Evolutionary conservation across 192 early-diverging fungal genomes (phyloP).

Genomic region (Coemansia sp.): DNA sequence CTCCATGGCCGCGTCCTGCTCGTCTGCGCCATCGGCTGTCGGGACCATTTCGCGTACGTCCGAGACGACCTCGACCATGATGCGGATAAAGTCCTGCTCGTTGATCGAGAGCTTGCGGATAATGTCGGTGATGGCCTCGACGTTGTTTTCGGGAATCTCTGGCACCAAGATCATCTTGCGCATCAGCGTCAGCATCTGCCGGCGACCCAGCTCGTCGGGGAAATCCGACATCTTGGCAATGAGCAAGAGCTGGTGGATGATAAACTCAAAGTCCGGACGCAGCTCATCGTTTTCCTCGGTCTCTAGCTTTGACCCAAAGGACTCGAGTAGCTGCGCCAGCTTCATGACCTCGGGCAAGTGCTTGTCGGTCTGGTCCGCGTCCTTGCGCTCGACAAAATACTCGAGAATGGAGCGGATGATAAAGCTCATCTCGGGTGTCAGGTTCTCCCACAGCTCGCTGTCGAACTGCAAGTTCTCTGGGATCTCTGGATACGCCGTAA

Average conservation of each 20-base stretch:
- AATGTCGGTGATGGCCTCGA: conserved; percentile 76
- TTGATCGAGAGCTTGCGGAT: conserved; percentile 75
- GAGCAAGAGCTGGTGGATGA: conserved; percentile 66
- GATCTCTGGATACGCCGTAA: conserved; percentile 68
- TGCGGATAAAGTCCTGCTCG: conserved; percentile 88
- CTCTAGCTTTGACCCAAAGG: conserved; percentile 49
- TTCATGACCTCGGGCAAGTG: conserved; percentile 71
- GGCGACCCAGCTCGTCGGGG: conserved; percentile 87
- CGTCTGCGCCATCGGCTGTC: conserved; percentile 25
- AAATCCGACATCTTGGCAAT: conserved; percentile 81
- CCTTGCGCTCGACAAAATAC: conserved; percentile 52
- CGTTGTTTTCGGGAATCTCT: conserved; percentile 77
- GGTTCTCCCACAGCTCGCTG: conserved; percentile 56
- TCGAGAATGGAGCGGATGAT: conserved; percentile 50
- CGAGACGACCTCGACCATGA: conserved; percentile 80
- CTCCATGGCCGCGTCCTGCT: conserved; percentile 48
- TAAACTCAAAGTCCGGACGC: conserved; percentile 53
- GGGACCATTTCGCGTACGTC: conserved; percentile 68
- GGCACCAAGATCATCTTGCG: conserved; percentile 78
- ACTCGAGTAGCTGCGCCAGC: conserved; percentile 54
- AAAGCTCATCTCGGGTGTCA: conserved; percentile 61
- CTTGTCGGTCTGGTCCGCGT: conserved; percentile 66
- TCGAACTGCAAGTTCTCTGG: conserved; percentile 63
- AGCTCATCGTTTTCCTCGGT: conserved; percentile 47
- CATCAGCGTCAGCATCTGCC: conserved; percentile 75